A percentile compares a stretch with the other conserved stretches of the same genome.
phyloP scores from a whole-genome alignment of 768 basidiomycete species.

The Psilocybe azurescens region DNA sequence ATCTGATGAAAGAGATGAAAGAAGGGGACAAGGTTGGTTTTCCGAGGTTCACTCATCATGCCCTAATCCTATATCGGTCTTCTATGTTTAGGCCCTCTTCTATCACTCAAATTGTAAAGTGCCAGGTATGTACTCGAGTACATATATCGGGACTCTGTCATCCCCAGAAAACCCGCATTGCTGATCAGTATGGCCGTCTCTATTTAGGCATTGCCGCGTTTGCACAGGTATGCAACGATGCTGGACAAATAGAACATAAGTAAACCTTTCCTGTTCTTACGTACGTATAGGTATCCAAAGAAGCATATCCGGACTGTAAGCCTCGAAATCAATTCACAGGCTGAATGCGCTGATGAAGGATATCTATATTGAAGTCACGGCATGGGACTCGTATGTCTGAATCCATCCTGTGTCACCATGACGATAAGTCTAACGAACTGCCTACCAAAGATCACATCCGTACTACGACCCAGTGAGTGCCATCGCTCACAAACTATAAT shows the following conservation, averaged over 20 bases:
- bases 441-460: conserved; percentile 60
- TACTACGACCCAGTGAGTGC: conserved; percentile 73
- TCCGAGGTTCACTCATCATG: background rate
- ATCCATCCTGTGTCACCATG: background rate
- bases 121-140: conserved; percentile 57
- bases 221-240: conserved; percentile 61
- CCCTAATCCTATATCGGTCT: background rate
- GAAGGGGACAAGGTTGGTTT: conserved; percentile 70
- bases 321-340: background rate
- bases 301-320: conserved; percentile 92
- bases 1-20: conserved; percentile 84
- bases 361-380: conserved; percentile 63
- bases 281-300: conserved; percentile 66
- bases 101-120: conserved; percentile 89
- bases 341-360: background rate
- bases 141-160: background rate
- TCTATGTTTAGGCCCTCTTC: conserved; percentile 65
- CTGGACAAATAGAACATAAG: background rate
- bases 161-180: background rate
- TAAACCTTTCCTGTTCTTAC: conserved; percentile 7
- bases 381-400: conserved; percentile 79
- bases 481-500: background rate
- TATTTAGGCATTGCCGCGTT: conserved; percentile 76
- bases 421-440: conserved; percentile 4
- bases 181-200: conserved; percentile 8